These are phyloP conservation scores for Trichoderma parareesei DNA, from an alignment of 495 filamentous ascomycete species.

Conservation along the genomic window DNA sequence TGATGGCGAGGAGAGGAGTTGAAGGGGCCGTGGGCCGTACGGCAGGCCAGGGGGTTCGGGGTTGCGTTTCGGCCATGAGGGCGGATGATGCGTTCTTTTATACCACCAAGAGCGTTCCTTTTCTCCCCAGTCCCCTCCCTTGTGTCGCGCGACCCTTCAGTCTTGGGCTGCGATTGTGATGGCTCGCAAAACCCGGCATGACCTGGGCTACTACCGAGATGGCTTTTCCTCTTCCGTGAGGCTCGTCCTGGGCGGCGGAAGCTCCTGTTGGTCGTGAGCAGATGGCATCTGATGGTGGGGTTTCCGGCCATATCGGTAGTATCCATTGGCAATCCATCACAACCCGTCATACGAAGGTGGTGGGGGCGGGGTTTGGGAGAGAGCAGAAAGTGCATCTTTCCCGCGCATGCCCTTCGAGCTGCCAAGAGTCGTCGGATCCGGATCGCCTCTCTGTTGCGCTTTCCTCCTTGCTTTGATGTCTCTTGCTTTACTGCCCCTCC, in stretches of 20 bases:
- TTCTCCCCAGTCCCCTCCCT: neutral
- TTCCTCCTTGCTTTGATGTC: neutral
- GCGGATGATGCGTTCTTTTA: conserved; percentile 5
- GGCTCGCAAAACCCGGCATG: conserved; percentile 3
- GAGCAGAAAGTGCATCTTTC: neutral
- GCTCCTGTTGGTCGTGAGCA: conserved; percentile 1
- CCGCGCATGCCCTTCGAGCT: too few relatives aligned
- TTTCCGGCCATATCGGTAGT: conserved; percentile 7
- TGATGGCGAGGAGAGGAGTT: neutral
- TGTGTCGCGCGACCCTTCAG: neutral
- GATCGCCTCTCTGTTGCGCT: neutral
- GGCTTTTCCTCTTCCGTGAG: neutral
- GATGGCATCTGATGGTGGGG: conserved; percentile 9
- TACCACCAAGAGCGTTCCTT: neutral
- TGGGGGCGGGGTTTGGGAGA: conserved; percentile 5
- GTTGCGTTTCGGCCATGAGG: neutral
- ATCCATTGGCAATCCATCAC: conserved; percentile 4
- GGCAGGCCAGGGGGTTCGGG: neutral
- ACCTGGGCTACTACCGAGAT: neutral
- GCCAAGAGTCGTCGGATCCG: too few relatives aligned
- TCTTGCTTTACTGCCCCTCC: neutral
- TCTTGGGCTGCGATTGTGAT: conserved; percentile 3
- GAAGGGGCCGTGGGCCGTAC: neutral
- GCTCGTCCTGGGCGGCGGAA: neutral
- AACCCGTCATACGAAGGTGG: neutral